A percentile compares a stretch with the other conserved stretches of the same genome.
These are phyloP conservation scores for Pyricularia pennisetigena DNA, from an alignment of 2,329 filamentous ascomycete genomes.

Conservation along the genomic window DNA sequence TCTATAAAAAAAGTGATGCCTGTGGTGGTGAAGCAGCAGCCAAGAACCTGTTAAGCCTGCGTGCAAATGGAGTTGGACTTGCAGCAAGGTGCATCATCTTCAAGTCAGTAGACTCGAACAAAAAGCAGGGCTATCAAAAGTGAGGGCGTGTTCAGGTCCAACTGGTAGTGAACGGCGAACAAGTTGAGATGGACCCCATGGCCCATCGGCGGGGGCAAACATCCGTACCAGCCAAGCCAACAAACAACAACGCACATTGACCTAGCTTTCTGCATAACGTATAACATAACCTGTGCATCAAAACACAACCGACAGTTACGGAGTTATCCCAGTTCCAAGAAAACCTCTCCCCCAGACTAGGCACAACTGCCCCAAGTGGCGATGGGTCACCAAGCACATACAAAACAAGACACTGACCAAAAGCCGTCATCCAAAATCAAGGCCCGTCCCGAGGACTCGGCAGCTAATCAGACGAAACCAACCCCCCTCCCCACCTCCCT, in stretches of 20 bases:
- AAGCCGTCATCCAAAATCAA: neutral
- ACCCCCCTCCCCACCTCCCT: neutral
- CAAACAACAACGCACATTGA: neutral
- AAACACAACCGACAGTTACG: neutral
- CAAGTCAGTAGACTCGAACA: neutral
- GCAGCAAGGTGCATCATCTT: neutral
- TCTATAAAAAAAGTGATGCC: neutral
- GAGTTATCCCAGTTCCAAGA: neutral
- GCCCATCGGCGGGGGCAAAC: too few relatives aligned
- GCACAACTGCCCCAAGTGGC: neutral
- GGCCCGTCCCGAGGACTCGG: neutral
- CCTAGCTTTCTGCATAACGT: neutral
- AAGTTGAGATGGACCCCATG: too few relatives aligned
- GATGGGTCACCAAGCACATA: neutral
- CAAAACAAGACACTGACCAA: neutral
- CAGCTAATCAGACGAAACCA: neutral
- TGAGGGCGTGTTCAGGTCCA: neutral
- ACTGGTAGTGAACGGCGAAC: neutral
- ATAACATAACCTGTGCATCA: neutral
- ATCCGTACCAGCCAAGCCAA: too few relatives aligned
- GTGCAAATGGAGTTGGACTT: neutral
- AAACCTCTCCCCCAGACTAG: neutral
- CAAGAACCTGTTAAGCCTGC: neutral
- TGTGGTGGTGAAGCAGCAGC: neutral
- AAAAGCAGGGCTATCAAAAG: neutral